These are phyloP conservation scores for Cyberlindnera mississippiensis DNA, from an alignment of 805 yeast species.

Conservation along the genomic window DNA sequence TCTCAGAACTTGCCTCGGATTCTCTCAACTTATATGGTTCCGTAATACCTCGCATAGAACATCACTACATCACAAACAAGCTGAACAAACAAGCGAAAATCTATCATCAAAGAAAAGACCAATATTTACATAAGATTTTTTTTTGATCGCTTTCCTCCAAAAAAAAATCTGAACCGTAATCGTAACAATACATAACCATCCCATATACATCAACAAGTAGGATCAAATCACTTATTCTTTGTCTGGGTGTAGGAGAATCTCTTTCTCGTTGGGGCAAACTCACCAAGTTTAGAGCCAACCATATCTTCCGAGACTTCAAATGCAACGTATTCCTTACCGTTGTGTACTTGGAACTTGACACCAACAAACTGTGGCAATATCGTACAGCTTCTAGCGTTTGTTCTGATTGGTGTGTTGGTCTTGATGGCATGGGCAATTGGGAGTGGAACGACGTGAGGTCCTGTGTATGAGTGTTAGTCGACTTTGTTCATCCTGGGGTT, in stretches of 20 bases:
- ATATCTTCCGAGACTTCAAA: constrained; percentile 86
- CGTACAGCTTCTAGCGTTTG: constrained; percentile 95
- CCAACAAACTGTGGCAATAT: constrained; percentile 96
- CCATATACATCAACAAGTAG: neutral
- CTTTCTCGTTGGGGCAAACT: constrained; percentile 92
- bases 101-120: too few relatives aligned
- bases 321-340: constrained; percentile 91
- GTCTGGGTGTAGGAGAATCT: constrained; percentile 78
- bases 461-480: constrained; percentile 27
- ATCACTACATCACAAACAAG: too few relatives aligned
- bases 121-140: neutral
- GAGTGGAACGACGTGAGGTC: constrained; percentile 91
- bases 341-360: constrained; percentile 88
- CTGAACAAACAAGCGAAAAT: too few relatives aligned
- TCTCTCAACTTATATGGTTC: neutral
- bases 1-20: neutral
- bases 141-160: neutral
- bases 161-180: neutral
- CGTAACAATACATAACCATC: neutral
- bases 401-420: constrained; percentile 82
- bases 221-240: constrained; percentile 43
- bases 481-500: too few relatives aligned
- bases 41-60: too few relatives aligned
- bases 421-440: constrained; percentile 86
- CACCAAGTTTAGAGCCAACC: constrained; percentile 96